Evolutionary conservation across 2,329 filamentous ascomycete genomes (phyloP).

Genomic region (Epichloe coenophiala): DNA sequence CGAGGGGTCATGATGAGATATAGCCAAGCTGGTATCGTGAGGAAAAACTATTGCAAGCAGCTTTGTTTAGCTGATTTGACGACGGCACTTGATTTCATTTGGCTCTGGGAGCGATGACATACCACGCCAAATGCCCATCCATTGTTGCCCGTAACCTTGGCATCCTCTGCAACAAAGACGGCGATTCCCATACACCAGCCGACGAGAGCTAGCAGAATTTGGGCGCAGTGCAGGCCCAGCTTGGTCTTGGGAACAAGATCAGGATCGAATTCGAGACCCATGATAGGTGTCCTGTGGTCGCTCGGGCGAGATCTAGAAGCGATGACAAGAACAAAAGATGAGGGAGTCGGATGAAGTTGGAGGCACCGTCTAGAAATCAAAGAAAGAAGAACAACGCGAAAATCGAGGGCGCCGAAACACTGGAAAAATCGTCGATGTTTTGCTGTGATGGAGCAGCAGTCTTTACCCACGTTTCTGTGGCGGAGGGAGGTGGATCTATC

Average conservation of each 20-base stretch:
- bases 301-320: not conserved
- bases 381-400: not conserved
- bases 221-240: conserved; percentile 40
- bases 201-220: conserved; percentile 40
- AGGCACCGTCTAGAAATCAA: not conserved
- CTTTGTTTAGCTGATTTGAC: not conserved
- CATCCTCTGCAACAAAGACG: conserved; percentile 36
- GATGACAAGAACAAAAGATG: too few relatives aligned
- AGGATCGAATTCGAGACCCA: conserved; percentile 38
- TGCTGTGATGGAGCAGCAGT: not conserved
- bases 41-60: conserved; percentile 39
- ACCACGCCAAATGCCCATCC: conserved; percentile 54
- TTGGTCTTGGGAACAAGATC: conserved; percentile 42
- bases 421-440: not conserved
- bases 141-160: conserved; percentile 41
- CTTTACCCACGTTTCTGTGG: not conserved
- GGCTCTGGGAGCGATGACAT: conserved; percentile 15
- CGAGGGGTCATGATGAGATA: conserved; percentile 52
- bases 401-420: not conserved
- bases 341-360: too few relatives aligned
- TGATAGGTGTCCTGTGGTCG: conserved; percentile 14
- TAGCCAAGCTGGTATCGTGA: conserved; percentile 49
- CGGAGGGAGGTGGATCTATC: conserved; percentile 1
- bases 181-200: conserved; percentile 47
- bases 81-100: not conserved